These are phyloP conservation scores for Pseudogymnoascus sp. DNA, from an alignment of 2,329 filamentous ascomycete genomes.

Conservation along the genomic window DNA sequence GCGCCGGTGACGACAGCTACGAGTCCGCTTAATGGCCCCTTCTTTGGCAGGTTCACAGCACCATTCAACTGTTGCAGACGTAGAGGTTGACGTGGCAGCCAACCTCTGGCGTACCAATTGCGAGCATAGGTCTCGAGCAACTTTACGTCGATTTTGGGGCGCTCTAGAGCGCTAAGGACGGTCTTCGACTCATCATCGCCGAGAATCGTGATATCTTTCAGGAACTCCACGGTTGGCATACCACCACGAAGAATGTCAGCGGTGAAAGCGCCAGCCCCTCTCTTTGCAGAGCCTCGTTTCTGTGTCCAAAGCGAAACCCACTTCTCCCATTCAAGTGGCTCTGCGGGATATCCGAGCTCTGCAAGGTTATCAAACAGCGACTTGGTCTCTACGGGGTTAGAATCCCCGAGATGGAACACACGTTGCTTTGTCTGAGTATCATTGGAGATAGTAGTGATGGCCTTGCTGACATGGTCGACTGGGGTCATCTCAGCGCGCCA, in stretches of 20 bases:
- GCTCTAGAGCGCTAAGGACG: slow-evolving; percentile 48
- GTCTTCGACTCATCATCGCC: slow-evolving; percentile 63
- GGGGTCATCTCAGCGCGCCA: slow-evolving; percentile 83
- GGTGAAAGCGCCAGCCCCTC: slow-evolving; percentile 66
- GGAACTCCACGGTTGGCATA: slow-evolving; percentile 69
- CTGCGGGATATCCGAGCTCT: slow-evolving; percentile 64
- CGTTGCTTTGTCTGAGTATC: slow-evolving; percentile 55
- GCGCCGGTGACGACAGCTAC: slow-evolving; percentile 75
- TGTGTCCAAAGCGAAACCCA: slow-evolving; percentile 71
- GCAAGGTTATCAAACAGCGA: slow-evolving; percentile 58
- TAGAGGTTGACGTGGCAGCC: slow-evolving; percentile 59
- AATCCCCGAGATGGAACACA: slow-evolving; percentile 69
- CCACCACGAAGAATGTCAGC: slow-evolving; percentile 73
- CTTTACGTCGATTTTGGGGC: slow-evolving; percentile 61
- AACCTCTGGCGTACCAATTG: slow-evolving; percentile 74
- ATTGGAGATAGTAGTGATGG: slow-evolving; percentile 64
- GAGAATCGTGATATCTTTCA: slow-evolving; percentile 65
- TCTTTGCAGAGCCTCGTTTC: slow-evolving; percentile 57
- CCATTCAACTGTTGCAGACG: slow-evolving; percentile 41
- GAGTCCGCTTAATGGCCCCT: slow-evolving; percentile 57
- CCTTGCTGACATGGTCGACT: slow-evolving; percentile 71
- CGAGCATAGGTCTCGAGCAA: slow-evolving; percentile 74
- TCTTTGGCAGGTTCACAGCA: slow-evolving; percentile 37
- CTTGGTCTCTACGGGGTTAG: slow-evolving; percentile 60
- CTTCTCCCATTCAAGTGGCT: slow-evolving; percentile 60